These are phyloP conservation scores for Oryza coarctata DNA, from an alignment of 176 grass and related monocot species.

Conservation along the genomic window DNA sequence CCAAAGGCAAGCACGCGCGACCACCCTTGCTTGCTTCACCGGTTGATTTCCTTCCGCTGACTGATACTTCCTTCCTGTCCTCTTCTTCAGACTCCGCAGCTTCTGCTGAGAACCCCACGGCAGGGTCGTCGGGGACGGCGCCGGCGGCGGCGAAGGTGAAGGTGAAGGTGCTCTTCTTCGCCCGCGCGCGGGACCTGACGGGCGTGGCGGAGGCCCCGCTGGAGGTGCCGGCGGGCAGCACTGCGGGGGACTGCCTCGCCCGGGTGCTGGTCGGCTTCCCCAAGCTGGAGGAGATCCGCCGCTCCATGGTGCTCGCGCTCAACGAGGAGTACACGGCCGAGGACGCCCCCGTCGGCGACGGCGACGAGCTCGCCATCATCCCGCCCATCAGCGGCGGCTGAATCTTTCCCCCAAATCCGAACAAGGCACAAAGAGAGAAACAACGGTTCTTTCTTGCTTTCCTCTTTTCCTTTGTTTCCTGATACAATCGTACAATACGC, in stretches of 20 bases:
- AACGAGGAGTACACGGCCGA: conserved; percentile 84
- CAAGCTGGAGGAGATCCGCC: conserved; percentile 77
- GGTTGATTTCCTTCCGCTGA: background rate
- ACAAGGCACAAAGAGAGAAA: background rate
- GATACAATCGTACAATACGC: conserved; percentile 3
- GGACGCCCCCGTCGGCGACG: conserved; percentile 49
- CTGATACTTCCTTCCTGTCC: background rate
- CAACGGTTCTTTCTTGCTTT: conserved; percentile 17
- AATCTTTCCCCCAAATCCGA: background rate
- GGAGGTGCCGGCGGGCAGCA: conserved; percentile 60
- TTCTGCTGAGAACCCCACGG: background rate
- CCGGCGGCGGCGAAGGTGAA: background rate
- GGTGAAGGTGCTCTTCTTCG: conserved; percentile 90
- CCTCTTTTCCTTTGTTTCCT: background rate
- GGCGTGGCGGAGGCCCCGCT: conserved; percentile 46
- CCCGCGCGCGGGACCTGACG: conserved; percentile 74
- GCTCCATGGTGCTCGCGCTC: conserved; percentile 79
- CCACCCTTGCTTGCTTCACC: background rate
- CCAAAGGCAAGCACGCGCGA: background rate
- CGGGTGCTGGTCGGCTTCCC: conserved; percentile 58
- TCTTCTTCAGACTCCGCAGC: conserved; percentile 26
- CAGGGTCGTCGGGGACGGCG: background rate
- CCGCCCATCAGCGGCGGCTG: conserved; percentile 85
- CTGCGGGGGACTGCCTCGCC: conserved; percentile 59
- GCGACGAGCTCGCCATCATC: conserved; percentile 86